Evolutionary conservation across 2,329 filamentous ascomycete genomes (phyloP), one percentile per base, ranked within the genome.

Genomic region (Clarireedia sp.): DNA sequence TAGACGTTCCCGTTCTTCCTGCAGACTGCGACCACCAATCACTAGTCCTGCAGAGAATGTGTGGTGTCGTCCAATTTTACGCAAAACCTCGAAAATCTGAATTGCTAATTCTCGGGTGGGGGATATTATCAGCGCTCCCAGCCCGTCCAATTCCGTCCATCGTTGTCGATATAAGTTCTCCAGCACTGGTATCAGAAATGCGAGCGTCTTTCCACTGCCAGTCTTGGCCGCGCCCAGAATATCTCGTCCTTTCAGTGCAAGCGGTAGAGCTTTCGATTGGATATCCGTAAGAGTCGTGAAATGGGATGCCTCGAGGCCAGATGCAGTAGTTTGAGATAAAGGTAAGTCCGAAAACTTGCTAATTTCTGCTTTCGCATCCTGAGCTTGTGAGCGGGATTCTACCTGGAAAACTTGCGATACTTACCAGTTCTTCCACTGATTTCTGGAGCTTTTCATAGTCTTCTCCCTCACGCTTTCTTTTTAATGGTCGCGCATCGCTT

Each of bases 211-310:
- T 67, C 92, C 92, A 68, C 89, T 95, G 51, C 92, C 92, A 0
- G 92, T 97, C 73, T 95, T 96, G 41, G 94, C 94, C 5, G 94
- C 94, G 43, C 91, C 94, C 41, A 99, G 83, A 41, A 99, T 88
- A 70, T 99, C 94, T 57, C 77, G 76, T 56, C 89, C 89, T 71
- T 95, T 88, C 60, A 99, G 79, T 8, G 89, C 91, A 58, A 90
- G 78, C 5, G 89, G 90, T 57, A 99, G 86, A n/a, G 91, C 90
- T 67, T 86, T 86, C 48, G 86, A 80, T 74, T 99, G 94, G 65
- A 99, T 89, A 62, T 96, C 91, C 59, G 94, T 99, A 62, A 96
- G 78, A 48, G 82, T 85, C 67, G 91, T 88, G 75, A 92, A 99
- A 70, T 97, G 90, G 12, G 89, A 90, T 41, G 87, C 80, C 61